A percentile compares a stretch with the other conserved stretches of the same genome.
Conservation (phyloP, 768 basidiomycete genomes). For the Mycena venus region DNA sequence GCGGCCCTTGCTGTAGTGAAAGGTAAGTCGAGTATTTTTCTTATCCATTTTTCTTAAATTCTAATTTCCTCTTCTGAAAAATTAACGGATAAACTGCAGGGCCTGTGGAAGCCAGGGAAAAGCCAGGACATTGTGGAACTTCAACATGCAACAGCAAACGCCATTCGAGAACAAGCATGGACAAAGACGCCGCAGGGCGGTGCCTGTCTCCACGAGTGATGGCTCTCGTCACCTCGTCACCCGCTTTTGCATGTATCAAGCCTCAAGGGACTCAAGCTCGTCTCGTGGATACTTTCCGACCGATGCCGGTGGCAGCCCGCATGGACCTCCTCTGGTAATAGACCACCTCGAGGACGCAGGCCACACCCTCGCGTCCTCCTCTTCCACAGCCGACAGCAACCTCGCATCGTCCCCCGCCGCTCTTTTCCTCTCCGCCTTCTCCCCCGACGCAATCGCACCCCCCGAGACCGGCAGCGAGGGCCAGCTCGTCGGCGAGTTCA, state of each 20-base stretch:
- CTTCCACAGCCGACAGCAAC: neutral
- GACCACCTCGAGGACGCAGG: neutral
- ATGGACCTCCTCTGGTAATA: neutral
- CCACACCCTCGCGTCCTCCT: neutral
- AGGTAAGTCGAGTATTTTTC: too few species aligned
- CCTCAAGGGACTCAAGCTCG: neutral
- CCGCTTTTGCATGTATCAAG: constrained; percentile 32
- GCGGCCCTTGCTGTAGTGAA: too few species aligned
- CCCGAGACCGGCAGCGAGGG: constrained; percentile 75
- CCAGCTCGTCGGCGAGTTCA: constrained; percentile 76
- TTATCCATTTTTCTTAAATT: too few species aligned
- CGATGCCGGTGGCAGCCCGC: constrained; percentile 8
- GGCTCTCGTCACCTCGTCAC: constrained; percentile 21
- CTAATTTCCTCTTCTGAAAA: too few species aligned
- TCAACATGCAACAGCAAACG: too few species aligned
- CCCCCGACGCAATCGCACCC: constrained; percentile 48
- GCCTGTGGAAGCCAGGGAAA: too few species aligned
- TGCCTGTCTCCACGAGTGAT: constrained; percentile 2
- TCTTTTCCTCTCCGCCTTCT: constrained; percentile 78
- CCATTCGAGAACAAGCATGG: too few species aligned
- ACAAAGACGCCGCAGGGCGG: neutral
- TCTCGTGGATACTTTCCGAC: constrained; percentile 29
- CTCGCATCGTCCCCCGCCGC: constrained; percentile 77
- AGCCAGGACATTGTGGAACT: too few species aligned
- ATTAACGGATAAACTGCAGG: too few species aligned